Base-by-base conservation (phyloP, 2,329 filamentous ascomycete genomes). In the Westerdykella sp. region DNA sequence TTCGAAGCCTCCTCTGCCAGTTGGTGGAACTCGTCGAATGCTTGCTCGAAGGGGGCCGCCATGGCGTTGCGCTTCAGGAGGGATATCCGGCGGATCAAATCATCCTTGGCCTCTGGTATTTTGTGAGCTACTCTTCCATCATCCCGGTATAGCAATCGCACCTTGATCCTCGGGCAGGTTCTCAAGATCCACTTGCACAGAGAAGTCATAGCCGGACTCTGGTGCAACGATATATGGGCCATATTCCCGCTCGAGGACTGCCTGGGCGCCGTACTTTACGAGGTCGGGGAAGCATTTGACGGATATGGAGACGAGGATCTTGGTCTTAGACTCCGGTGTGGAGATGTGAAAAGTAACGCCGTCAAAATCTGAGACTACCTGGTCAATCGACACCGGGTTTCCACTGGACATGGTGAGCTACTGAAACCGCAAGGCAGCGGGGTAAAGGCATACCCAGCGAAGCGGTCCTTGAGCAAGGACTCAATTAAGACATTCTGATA, bases 401-500 rank as follows among this genome's bases (percentile, higher is more conserved):
- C 85, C 85, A 71, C 91, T 96, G 63, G 52, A 48, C 47, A 39
- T 47, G 49, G 59, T 69, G 52, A 69, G 63, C 53, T 57, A 57
- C 51, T 51, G 49, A 54, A 48, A 47, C 44, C 44, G 38, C 51
- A 34, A 48, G 46, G 51, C 50, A 44, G 59, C 53, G 59, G 61
- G 61, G 62, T 59, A 53, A 39, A 38, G 32, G 40, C 54, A 62
- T 77, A 91, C 87, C 86, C 86, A 43, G 85, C 87, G 74, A 98
- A 95, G 62, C 93, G 81, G 75, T 99, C 94, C 57, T 84, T 94
- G 55, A 99, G 80, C 56, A 98, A 82, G 60, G 90, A 91, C 75
- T 97, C 89, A 60, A 99, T 95, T 66, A 98, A 80, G 40, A 95
- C 88, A 71, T 98, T 99, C 69, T 98, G 93, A 64, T 98, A 98